Conservation (phyloP, 73 alveolate species). For the Tetrahymena thermophila region DNA sequence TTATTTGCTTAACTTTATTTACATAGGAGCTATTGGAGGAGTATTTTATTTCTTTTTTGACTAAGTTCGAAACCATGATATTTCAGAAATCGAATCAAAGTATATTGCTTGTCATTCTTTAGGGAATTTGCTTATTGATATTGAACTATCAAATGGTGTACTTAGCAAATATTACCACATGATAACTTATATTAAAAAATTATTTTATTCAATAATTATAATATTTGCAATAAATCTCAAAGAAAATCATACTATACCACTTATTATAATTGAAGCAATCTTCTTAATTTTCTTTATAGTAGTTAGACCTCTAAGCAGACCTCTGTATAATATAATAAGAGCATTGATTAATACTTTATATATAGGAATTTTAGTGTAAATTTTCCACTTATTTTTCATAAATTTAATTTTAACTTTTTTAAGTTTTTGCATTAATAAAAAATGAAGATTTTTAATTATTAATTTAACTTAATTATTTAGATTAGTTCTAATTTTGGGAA, state of each 20-base stretch:
- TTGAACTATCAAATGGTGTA: not conserved
- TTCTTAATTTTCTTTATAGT: not conserved
- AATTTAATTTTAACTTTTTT: not conserved
- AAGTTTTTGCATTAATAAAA: not conserved
- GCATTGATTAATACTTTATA: not conserved
- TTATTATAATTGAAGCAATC: not conserved
- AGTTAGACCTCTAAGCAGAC: not conserved
- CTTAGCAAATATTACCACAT: not conserved
- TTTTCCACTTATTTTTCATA: not conserved
- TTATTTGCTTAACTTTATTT: not conserved
- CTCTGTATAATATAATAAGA: not conserved
- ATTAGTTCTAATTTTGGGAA: not conserved
- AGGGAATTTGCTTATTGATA: not conserved
- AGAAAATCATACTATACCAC: not conserved
- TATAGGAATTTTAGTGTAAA: not conserved
- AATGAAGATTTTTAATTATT: no score
- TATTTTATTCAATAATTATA: not conserved
- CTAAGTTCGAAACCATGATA: not conserved
- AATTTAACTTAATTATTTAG: not conserved
- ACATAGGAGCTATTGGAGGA: not conserved
- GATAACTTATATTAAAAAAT: not conserved
- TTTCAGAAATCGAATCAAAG: not conserved
- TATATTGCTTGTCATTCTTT: not conserved
- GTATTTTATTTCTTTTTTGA: not conserved
- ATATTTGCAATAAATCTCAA: not conserved